Percentiles rank a stretch among this genome's conserved stretches.
Evolutionary conservation across 1,139 yeast genomes (phyloP).

Genomic region (Geotrichum reessii): DNA sequence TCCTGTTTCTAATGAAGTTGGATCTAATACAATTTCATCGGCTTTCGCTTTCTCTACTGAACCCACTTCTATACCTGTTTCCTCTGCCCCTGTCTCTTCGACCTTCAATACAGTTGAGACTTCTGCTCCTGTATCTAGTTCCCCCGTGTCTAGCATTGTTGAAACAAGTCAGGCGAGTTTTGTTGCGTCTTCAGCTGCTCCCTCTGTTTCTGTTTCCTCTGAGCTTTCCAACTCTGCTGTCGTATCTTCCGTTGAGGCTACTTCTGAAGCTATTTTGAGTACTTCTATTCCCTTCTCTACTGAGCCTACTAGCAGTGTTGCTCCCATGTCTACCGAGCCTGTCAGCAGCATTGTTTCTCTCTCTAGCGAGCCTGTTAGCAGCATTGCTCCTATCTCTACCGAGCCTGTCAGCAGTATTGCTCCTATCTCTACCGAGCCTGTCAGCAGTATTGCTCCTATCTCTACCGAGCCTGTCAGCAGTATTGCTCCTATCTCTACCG

Average conservation of each 20-base stretch:
- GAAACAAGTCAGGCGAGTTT: not conserved
- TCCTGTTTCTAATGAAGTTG: not conserved
- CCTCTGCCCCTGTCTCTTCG: conserved; percentile 4
- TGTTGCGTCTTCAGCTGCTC: not conserved
- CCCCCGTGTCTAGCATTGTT: not conserved
- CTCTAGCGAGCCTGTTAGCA: not conserved
- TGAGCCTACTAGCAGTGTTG: conserved; percentile 6
- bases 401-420: too few relatives aligned
- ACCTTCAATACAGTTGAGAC: not conserved
- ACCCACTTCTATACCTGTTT: not conserved
- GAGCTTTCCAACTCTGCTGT: conserved; percentile 6
- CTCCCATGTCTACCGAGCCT: conserved; percentile 1
- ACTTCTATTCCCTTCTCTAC: not conserved
- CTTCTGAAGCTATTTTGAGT: not conserved
- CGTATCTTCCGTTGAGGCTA: not conserved
- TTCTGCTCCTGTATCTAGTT: conserved; percentile 1
- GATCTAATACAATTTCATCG: conserved; percentile 3
- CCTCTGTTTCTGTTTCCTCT: conserved; percentile 1
- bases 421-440: not conserved
- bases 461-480: not conserved
- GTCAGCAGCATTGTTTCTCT: conserved; percentile 7
- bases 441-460: not conserved
- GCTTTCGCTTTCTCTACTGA: conserved; percentile 24
- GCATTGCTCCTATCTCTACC: conserved; percentile 1
- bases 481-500: not conserved